Conservation (phyloP, 2,329 filamentous ascomycete genomes). For the Xylaria sp. region DNA sequence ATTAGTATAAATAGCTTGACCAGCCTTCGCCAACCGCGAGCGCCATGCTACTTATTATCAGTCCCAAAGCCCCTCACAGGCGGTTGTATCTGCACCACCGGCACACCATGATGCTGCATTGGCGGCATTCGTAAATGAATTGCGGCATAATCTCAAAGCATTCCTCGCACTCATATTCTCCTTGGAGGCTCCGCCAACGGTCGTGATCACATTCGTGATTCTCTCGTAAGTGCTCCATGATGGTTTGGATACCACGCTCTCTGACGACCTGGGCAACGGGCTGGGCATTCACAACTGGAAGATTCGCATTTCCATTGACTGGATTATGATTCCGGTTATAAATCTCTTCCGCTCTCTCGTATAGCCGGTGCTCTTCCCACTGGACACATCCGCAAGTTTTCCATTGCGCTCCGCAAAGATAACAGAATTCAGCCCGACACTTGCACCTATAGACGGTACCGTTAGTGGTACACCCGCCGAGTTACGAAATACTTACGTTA, state of each 20-base stretch:
- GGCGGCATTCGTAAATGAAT: conserved; percentile 60
- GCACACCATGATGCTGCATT: conserved; percentile 59
- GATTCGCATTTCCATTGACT: not conserved
- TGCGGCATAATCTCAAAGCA: conserved; percentile 46
- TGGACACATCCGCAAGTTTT: conserved; percentile 55
- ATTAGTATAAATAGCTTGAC: too few relatives aligned
- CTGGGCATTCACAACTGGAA: not conserved
- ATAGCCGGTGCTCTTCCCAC: conserved; percentile 34
- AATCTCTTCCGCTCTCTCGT: conserved; percentile 22
- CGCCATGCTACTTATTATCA: not conserved
- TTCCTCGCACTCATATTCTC: conserved; percentile 39
- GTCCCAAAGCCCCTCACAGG: conserved; percentile 42
- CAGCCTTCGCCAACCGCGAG: not conserved
- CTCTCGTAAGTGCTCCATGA: conserved; percentile 29
- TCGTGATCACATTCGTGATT: conserved; percentile 40
- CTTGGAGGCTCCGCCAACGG: conserved; percentile 42
- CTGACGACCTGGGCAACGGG: not conserved
- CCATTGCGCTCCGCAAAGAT: conserved; percentile 24
- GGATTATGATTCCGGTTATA: conserved; percentile 11
- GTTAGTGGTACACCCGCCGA: conserved; percentile 25
- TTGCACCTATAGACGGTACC: conserved; percentile 30
- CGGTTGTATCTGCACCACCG: conserved; percentile 59
- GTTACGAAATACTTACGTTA: conserved; percentile 57
- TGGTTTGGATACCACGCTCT: conserved; percentile 1
- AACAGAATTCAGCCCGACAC: conserved; percentile 41